Evolutionary conservation across 805 yeast genomes (phyloP).

Genomic region (Saccharomycopsis microspora): DNA sequence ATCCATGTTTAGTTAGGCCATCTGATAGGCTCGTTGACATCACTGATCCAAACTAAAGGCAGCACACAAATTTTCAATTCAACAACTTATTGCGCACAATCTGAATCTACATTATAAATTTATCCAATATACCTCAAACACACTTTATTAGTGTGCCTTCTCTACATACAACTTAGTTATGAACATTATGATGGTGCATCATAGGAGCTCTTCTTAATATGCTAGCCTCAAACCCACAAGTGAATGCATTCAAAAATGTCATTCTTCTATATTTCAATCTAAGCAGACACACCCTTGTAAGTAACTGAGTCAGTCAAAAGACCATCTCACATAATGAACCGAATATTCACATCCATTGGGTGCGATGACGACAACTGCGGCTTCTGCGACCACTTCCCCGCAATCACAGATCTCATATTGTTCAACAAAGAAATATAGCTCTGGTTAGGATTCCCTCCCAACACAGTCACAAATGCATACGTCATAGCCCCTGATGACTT

Average conservation of each 20-base stretch:
- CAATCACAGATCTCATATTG: constrained; percentile 53
- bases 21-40: too few species aligned
- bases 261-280: not conserved
- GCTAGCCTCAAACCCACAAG: not conserved
- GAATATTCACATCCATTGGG: constrained; percentile 56
- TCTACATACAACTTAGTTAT: too few species aligned
- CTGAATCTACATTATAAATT: too few species aligned
- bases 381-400: constrained; percentile 61
- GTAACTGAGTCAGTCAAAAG: not conserved
- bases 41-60: too few species aligned
- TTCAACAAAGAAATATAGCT: constrained; percentile 59
- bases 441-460: constrained; percentile 51
- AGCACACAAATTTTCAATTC: too few species aligned
- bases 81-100: too few species aligned
- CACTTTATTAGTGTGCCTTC: too few species aligned
- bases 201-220: not conserved
- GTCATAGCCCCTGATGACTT: constrained; percentile 78
- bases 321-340: constrained; percentile 33
- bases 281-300: not conserved
- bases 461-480: constrained; percentile 59
- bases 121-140: too few species aligned
- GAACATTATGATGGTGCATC: too few species aligned
- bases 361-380: constrained; percentile 77
- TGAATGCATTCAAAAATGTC: not conserved
- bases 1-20: too few species aligned